phyloP scores from a whole-genome alignment of 129 eudicot species.

The Helianthus annuus region HanXRQr2.0-SUNRISE NC_035441.2:180333007-180333506 shows the following conservation, averaged over 20 bases:
- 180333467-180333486: background rate
- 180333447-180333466: conserved; percentile 24
- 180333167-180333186: too few relatives aligned
- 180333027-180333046: too few relatives aligned
- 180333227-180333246: conserved; percentile 54
- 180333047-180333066: too few relatives aligned
- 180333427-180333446: conserved; percentile 83
- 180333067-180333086: too few relatives aligned
- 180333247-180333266: conserved; percentile 72
- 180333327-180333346: conserved; percentile 78
- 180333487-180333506: background rate
- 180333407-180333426: conserved; percentile 60
- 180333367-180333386: conserved; percentile 55
- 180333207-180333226: background rate
- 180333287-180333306: conserved; percentile 61
- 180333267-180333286: conserved; percentile 62
- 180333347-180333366: conserved; percentile 74
- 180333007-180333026: too few relatives aligned
- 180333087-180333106: too few relatives aligned
- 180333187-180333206: too few relatives aligned
- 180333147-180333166: too few relatives aligned
- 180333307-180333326: conserved; percentile 69
- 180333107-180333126: too few relatives aligned
- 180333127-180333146: too few relatives aligned
- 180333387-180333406: conserved; percentile 61